phyloP scores from a whole-genome alignment of 176 grass and related monocot genomes.

The Phoenix dactylifera region DNA sequence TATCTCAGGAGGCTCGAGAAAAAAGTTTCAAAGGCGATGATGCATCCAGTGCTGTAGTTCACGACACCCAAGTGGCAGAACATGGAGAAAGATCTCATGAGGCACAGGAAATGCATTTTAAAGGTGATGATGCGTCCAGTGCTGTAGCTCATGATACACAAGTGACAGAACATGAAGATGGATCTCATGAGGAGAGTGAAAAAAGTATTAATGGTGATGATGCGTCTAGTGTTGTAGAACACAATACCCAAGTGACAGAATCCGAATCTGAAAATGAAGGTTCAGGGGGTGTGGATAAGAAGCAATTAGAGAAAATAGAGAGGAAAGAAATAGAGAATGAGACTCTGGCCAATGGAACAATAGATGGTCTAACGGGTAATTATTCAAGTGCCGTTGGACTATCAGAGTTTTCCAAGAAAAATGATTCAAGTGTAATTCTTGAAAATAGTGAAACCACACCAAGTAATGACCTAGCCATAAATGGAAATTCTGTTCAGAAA shows the following conservation, averaged over 20 bases:
- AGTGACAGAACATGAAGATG: slow-evolving; percentile 11
- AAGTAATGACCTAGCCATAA: slow-evolving; percentile 3
- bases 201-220: slow-evolving; percentile 24
- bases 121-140: slow-evolving; percentile 3
- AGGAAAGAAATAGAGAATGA: not conserved
- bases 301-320: not conserved
- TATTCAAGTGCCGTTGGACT: slow-evolving; percentile 1
- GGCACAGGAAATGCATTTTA: slow-evolving; percentile 38
- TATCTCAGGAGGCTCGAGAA: slow-evolving; percentile 4
- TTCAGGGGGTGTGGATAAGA: not conserved
- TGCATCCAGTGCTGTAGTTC: slow-evolving; percentile 52
- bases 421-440: not conserved
- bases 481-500: slow-evolving; percentile 1
- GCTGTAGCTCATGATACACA: not conserved
- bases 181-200: slow-evolving; percentile 18
- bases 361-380: slow-evolving; percentile 1
- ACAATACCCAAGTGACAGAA: slow-evolving; percentile 5
- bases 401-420: not conserved
- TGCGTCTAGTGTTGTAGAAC: slow-evolving; percentile 13
- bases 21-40: slow-evolving; percentile 43
- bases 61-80: slow-evolving; percentile 24
- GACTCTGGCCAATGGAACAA: not conserved
- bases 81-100: slow-evolving; percentile 36
- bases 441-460: not conserved
- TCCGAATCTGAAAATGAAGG: not conserved